These are phyloP conservation scores for Rhodomyrtus psidioides DNA, from an alignment of 441 rosid genomes.

Conservation along the genomic window DNA sequence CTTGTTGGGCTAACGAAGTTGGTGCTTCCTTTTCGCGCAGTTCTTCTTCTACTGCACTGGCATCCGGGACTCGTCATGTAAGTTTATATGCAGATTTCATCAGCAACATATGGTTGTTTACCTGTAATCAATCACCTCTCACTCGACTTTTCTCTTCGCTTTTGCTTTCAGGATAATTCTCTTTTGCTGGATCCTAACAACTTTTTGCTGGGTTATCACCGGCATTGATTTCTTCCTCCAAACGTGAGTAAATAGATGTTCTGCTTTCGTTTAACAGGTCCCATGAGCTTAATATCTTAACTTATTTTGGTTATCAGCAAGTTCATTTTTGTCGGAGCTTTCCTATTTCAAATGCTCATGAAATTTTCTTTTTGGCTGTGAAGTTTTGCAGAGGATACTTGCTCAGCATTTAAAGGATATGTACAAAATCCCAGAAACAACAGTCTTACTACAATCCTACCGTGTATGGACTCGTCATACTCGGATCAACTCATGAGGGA, in stretches of 20 bases:
- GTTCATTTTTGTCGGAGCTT: neutral
- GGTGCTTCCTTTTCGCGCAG: conserved; percentile 24
- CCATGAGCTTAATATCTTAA: neutral
- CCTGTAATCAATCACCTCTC: neutral
- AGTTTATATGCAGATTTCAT: conserved; percentile 7
- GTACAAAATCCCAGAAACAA: conserved; percentile 35
- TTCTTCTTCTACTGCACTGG: conserved; percentile 47
- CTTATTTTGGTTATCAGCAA: neutral
- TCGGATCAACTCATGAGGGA: conserved; percentile 26
- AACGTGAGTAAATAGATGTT: conserved; percentile 28
- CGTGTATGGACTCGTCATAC: conserved; percentile 34
- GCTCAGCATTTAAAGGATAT: conserved; percentile 39
- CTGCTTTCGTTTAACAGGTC: neutral
- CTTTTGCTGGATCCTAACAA: conserved; percentile 58
- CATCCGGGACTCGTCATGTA: conserved; percentile 53
- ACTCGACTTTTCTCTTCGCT: neutral
- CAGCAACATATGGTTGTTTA: neutral
- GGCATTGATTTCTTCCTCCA: conserved; percentile 59
- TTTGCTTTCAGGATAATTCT: conserved; percentile 32
- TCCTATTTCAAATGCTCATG: neutral
- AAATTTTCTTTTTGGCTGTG: neutral
- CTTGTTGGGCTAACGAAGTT: conserved; percentile 6
- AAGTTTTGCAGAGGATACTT: conserved; percentile 54
- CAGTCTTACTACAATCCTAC: conserved; percentile 30
- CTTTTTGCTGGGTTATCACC: conserved; percentile 45